Evolutionary conservation across 1,139 yeast species (phyloP), one percentile per base, ranked within the genome.

Genomic region (Wickerhamomyces sp.): DNA sequence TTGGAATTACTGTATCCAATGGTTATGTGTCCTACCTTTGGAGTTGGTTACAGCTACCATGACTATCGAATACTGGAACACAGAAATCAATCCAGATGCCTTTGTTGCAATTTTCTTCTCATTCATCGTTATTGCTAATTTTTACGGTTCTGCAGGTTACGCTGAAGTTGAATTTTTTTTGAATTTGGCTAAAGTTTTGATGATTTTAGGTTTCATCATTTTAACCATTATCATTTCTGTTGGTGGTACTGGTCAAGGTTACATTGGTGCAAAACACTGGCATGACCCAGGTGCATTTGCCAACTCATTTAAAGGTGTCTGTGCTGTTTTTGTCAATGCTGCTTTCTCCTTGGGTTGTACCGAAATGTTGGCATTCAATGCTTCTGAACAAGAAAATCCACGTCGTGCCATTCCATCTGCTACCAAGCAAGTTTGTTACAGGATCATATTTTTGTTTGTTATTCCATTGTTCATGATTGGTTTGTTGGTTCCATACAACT

Each of bases 321-420:
- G 87, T 51, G 66, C 85, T n/a, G 83, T 79, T 17, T 83, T 87
- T 51, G 84, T 85, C 34, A 73, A 81, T 21, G 88, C 94, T 7
- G 87, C 94, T 7, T 86, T 84, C 57, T 76, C 94, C 7, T 80
- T 83, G 51, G 86, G 87, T 30, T 93, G 93, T 43, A 75, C 84
- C 31, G 93, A 84, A 59, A 68, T 83, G 53, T 82, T 82, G 39
- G 93, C 93, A 36, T 66, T 87, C 45, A 88, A 94, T 15, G 88
- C 94, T 24, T 87, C 93, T 15, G 95, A 87, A 61, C 79, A 91
- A 28, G 68, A 68, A 30, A 78, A 83, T 57, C 95, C 95, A 36
- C 62, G 74, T 47, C 70, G 68, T 50, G 64, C 82, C 4, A 66
- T 83, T 36, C 87, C 89, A 37, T 62, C 66, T 40, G 87, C 88